phyloP scores from a whole-genome alignment of 2,329 filamentous ascomycete species.

The Metarhizium album region DNA sequence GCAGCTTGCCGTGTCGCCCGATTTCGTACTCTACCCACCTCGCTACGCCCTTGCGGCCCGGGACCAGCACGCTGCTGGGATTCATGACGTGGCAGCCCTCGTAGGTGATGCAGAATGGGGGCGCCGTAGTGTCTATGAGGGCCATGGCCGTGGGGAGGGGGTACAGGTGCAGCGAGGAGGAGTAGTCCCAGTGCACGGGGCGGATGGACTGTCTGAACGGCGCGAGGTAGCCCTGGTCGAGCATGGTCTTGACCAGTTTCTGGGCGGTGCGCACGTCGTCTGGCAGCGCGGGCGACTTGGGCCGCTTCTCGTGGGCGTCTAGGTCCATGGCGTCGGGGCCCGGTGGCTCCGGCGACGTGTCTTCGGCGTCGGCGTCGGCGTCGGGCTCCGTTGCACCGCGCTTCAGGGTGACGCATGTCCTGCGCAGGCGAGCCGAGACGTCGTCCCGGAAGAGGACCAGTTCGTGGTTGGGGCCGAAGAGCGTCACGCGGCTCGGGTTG shows the following conservation, averaged over 20 bases:
- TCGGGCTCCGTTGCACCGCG: too few relatives aligned
- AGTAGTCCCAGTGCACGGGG: slow-evolving; percentile 86
- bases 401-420: slow-evolving; percentile 64
- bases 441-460: slow-evolving; percentile 83
- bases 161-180: slow-evolving; percentile 66
- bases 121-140: slow-evolving; percentile 70
- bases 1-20: slow-evolving; percentile 48
- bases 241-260: slow-evolving; percentile 78
- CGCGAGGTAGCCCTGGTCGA: slow-evolving; percentile 81
- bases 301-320: slow-evolving; percentile 26
- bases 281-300: slow-evolving; percentile 14
- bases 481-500: slow-evolving; percentile 70
- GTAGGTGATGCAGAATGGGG: slow-evolving; percentile 80
- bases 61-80: slow-evolving; percentile 65
- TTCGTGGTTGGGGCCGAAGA: slow-evolving; percentile 85
- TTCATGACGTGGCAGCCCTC: slow-evolving; percentile 96
- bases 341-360: slow-evolving; percentile 11
- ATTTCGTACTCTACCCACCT: slow-evolving; percentile 85
- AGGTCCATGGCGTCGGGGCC: slow-evolving; percentile 28
- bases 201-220: slow-evolving; percentile 74
- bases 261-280: slow-evolving; percentile 51
- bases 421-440: slow-evolving; percentile 65
- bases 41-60: slow-evolving; percentile 55
- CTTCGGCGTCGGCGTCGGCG: slow-evolving; percentile 23
- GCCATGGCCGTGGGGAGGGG: slow-evolving; percentile 78